phyloP scores from a whole-genome alignment of 2,329 filamentous ascomycete species.

The Calonectria fujianensis region DNA sequence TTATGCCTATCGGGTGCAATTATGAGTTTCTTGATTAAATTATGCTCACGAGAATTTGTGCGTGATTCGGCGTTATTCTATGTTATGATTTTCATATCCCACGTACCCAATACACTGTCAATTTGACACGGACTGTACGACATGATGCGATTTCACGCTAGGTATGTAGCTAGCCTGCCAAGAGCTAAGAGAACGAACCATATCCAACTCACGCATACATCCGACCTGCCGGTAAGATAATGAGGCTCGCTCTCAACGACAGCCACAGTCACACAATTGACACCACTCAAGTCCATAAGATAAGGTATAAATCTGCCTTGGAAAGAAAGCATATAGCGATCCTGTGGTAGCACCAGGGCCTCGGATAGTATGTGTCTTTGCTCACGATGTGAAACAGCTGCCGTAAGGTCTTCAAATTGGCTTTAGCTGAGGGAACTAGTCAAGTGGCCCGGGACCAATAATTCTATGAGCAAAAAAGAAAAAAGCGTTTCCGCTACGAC shows the following conservation, averaged over 20 bases:
- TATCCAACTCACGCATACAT: conserved; percentile 74
- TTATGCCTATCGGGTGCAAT: background rate
- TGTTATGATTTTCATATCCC: background rate
- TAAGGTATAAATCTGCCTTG: conserved; percentile 73
- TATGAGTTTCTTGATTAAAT: background rate
- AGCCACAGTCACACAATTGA: conserved; percentile 64
- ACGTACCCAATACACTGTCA: background rate
- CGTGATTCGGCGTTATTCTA: background rate
- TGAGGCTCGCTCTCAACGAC: conserved; percentile 72
- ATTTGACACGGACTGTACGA: conserved; percentile 61
- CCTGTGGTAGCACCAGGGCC: conserved; percentile 76
- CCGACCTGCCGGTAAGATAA: conserved; percentile 72
- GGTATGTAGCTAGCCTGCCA: conserved; percentile 74
- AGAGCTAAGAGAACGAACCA: conserved; percentile 75
- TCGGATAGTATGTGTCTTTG: conserved; percentile 69
- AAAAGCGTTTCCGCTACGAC: too few species aligned
- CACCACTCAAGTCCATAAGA: conserved; percentile 67
- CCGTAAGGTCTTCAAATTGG: conserved; percentile 33
- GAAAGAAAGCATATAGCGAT: conserved; percentile 72
- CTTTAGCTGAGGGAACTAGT: too few species aligned
- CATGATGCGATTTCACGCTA: conserved; percentile 66
- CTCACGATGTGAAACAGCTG: conserved; percentile 55
- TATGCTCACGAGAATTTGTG: background rate
- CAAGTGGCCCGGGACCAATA: too few species aligned
- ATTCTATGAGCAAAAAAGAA: too few species aligned